These are phyloP conservation scores for Saccharomyces mikatae DNA, from an alignment of 805 yeast genomes.

Conservation along the genomic window DNA sequence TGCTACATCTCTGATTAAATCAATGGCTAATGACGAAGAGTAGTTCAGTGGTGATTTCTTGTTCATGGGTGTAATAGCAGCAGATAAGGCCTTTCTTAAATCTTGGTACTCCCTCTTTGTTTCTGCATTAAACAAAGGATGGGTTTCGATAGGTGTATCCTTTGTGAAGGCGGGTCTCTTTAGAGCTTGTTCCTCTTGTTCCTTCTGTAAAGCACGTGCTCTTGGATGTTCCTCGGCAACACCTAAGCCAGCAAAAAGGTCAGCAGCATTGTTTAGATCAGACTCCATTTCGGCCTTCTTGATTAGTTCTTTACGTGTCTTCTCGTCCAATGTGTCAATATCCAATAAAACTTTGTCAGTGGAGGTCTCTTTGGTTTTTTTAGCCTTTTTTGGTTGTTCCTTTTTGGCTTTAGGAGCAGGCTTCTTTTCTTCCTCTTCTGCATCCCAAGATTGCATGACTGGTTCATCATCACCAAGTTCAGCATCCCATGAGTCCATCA, in stretches of 20 bases:
- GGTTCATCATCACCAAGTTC: slow-evolving; percentile 64
- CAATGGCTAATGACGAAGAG: slow-evolving; percentile 69
- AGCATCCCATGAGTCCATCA: slow-evolving; percentile 72
- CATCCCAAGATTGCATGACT: slow-evolving; percentile 86
- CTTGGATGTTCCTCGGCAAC: slow-evolving; percentile 45
- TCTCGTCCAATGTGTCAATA: slow-evolving; percentile 62
- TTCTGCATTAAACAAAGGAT: slow-evolving; percentile 74
- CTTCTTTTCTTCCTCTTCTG: slow-evolving; percentile 53
- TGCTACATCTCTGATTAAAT: slow-evolving; percentile 75
- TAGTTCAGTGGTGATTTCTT: slow-evolving; percentile 59
- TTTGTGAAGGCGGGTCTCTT: slow-evolving; percentile 28
- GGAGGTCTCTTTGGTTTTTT: slow-evolving; percentile 35
- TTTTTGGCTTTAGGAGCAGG: slow-evolving; percentile 27
- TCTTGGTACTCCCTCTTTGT: slow-evolving; percentile 73
- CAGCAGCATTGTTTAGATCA: slow-evolving; percentile 90
- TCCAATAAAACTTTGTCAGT: slow-evolving; percentile 39
- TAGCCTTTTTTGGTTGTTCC: slow-evolving; percentile 10
- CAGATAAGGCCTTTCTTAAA: slow-evolving; percentile 62
- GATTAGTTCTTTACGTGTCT: slow-evolving; percentile 65
- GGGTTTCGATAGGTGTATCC: slow-evolving; percentile 55
- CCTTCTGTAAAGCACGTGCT: slow-evolving; percentile 32
- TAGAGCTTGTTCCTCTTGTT: slow-evolving; percentile 30
- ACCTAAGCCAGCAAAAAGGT: slow-evolving; percentile 68
- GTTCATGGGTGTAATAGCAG: slow-evolving; percentile 52
- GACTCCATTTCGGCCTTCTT: slow-evolving; percentile 74